Base-by-base conservation (phyloP, 1,139 yeast genomes). In the Diutina neorugosa region DNA sequence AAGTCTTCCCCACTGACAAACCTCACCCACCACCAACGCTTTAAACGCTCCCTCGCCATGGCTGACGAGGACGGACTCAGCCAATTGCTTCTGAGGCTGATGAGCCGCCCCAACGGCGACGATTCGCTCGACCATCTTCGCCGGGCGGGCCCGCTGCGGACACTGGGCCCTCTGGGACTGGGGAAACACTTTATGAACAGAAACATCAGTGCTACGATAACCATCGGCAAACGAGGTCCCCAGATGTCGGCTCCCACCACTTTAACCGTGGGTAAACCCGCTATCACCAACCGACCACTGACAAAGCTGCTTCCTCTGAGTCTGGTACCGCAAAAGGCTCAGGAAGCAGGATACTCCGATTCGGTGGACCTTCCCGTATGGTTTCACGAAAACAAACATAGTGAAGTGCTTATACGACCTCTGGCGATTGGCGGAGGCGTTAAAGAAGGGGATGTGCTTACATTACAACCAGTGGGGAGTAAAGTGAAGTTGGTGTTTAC, bases 361-460 rank as follows among this genome's bases (percentile, higher is more conserved):
- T 53, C 57, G 1, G 51, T 73, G 0, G 76, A 69, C 52, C 58
- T 86, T 55, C 81, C 81, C 3, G 78, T 86, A 1, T 81, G 88
- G 76, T 84, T 87, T 57, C 97, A 91, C 62, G 96, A 89, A 55
- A 60, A 77, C 2, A 68, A 89, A 20, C 71, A 77, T 0, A 80
- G 84, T 1, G 82, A 80, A 52, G 85, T 89, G 2, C 65, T 85
- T 51, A 65, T 89, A 4, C 91, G 88, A 61, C 66, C 81, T 41
- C 64, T 70, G 1, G 67, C 78, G 12, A 61, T 88, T 0, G 84
- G 87, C 0, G 78, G 81, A 1, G 80, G 85, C 0, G 64, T 71
- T 44, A 71, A 71, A 54, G 80, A 74, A 20, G 96, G 96, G n/a
- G 88, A 85, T 62, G 70, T 87, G 3, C 88, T 87, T 41, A 94